These are phyloP conservation scores for Lyophyllum atratum DNA, from an alignment of 768 basidiomycete species.

Conservation along the genomic window DNA sequence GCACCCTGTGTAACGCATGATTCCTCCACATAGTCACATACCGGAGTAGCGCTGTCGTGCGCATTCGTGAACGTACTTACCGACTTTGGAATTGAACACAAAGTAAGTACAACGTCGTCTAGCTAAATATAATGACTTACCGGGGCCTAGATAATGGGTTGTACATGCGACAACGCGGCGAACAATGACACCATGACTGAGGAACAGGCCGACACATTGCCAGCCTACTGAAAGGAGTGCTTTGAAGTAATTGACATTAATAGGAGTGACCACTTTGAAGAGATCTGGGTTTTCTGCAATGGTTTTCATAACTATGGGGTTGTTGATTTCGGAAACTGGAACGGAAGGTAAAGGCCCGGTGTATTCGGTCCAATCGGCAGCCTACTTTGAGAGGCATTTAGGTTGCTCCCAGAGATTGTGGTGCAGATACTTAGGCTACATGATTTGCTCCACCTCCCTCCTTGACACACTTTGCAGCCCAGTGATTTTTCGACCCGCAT, in stretches of 20 bases:
- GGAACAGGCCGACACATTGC: slow-evolving; percentile 22
- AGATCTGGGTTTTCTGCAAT: not conserved
- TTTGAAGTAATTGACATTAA: not conserved
- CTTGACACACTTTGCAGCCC: not conserved
- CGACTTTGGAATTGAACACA: too few species aligned
- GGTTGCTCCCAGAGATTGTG: too few species aligned
- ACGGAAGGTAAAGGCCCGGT: not conserved
- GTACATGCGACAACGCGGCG: slow-evolving; percentile 38
- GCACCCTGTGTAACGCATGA: too few species aligned
- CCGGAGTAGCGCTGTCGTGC: not conserved
- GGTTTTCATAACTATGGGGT: not conserved
- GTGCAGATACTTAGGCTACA: not conserved
- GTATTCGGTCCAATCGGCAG: slow-evolving; percentile 25
- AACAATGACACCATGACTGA: slow-evolving; percentile 36
- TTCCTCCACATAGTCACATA: too few species aligned
- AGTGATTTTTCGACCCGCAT: too few species aligned
- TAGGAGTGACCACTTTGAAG: not conserved
- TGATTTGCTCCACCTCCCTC: not conserved
- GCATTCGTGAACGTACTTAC: too few species aligned
- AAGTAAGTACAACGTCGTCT: too few species aligned
- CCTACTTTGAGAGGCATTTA: slow-evolving; percentile 1
- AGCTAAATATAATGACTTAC: too few species aligned
- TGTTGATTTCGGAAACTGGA: not conserved
- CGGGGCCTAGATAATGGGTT: slow-evolving; percentile 30
- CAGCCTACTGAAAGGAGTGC: slow-evolving; percentile 27